Base-by-base conservation (phyloP, 2,329 filamentous ascomycete species). In the Aspergillus awamori region DNA sequence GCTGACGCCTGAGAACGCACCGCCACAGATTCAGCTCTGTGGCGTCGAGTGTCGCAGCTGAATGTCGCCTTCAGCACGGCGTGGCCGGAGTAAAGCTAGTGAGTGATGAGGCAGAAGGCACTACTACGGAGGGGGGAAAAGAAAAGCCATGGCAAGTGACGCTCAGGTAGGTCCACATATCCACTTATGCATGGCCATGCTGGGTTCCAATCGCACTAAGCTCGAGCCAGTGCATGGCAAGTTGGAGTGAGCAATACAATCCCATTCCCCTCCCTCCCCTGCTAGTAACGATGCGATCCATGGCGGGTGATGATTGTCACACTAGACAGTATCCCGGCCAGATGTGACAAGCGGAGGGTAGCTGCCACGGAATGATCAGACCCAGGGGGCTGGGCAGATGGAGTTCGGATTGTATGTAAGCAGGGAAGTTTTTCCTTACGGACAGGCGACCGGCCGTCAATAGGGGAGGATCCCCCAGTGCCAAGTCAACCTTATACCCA, bases 401-500 rank as follows among this genome's bases (percentile, higher is more conserved):
- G 53, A 58, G 53, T 55, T 36, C 41, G 30, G 47, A 56, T 39
- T 17, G 53, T 22, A 24, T 47, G 39, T 45, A 33, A 45, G 39
- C 24, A 17, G 41, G 41, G 26, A 45, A 45, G 36, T n/a, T 36
- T 36, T 36, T 36, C 33, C 33, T 36, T 48, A 53, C 58, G 47
- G 45, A 41, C 53, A 47, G 53, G 33, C 33, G 33, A 36, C 33
- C 33, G 33, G 33, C 33, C 33, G 33, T 36, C 33, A 36, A 36
- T 56, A 56, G 53, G 57, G 59, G 36, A 59, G 62, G 63, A 63
- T 61, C 53, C 52, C 51, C 64, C 54, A 59, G 57, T 58, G 62
- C 64, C 64, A 64, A 66, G 62, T 57, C 59, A 63, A 61, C 64
- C 58, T 66, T 66, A 61, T 63, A 59, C 64, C 58, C 57, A 58